Base-by-base conservation (phyloP, 139 green algal species). In the Asterochloris sp. region DNA sequence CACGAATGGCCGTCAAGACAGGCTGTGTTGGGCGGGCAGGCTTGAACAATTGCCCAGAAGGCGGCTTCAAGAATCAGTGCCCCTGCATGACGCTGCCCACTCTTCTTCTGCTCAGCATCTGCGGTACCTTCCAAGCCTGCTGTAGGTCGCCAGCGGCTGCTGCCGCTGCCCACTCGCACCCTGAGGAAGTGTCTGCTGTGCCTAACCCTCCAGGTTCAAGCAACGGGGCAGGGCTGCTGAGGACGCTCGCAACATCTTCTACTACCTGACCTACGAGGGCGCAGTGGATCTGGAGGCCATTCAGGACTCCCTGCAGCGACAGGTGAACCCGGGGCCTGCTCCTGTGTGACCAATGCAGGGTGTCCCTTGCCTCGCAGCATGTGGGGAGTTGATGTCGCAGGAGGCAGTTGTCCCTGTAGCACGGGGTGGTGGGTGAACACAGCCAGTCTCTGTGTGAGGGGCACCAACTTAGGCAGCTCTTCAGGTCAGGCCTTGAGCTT, bases 241-340 rank as follows among this genome's bases (percentile, higher is more conserved):
- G 78, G 88, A 88, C 17, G 91, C 92, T 0, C 76, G n/a, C 79
- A 87, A 87, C 60, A 62, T 84, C 47, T 98, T 98, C 84, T 94
- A 94, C 86, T 89, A 95, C 83, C 88, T 98, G 13, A 98, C 94
- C 17, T 98, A 98, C 84, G 95, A 97, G 78, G 93, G 90, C 13
- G 91, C 89, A 14, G 89, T 95, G 21, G 89, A 95, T 67, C 83
- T 93, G 6, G 77, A 88, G 17, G 77, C 85, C 66, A 84, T 87
- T 21, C 15, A 79, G 17, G 84, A 87, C 67, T 66, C 74, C 21
- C 74, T 69, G 61, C 71, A 80, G 28, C 77, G 68, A 28, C 73
- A 81, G 77, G 77, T 81, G 28, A 8, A 23, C 0, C 15, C 8
- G 19, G 6, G 1, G 66, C 66, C 17, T 71, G 38, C 38, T 6